phyloP scores from a whole-genome alignment of 768 basidiomycete species.

The Xanthoconium purpureum region DNA sequence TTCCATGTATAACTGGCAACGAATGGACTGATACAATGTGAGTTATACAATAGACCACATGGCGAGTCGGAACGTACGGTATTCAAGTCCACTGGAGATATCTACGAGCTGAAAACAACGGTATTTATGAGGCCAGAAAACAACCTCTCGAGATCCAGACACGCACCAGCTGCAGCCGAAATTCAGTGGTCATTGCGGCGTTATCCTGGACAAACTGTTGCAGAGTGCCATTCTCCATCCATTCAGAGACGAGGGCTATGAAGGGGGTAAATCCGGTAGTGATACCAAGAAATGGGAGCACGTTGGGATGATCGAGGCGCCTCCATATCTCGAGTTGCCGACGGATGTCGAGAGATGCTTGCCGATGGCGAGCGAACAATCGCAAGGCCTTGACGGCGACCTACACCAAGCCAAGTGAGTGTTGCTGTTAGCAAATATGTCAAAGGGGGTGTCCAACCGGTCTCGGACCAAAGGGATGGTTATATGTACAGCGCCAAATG shows the following conservation, averaged over 20 bases:
- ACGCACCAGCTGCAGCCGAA: conserved; percentile 10
- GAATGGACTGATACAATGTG: conserved; percentile 8
- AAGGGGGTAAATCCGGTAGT: conserved; percentile 9
- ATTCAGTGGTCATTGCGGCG: background rate
- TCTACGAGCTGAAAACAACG: conserved; percentile 8
- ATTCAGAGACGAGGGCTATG: conserved; percentile 10
- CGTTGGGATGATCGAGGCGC: conserved; percentile 15
- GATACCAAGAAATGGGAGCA: conserved; percentile 17
- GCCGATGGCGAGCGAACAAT: background rate
- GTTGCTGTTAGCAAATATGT: background rate
- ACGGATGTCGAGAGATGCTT: conserved; percentile 2
- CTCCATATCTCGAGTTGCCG: conserved; percentile 16
- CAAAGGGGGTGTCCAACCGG: background rate
- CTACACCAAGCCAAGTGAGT: background rate
- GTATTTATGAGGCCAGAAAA: background rate
- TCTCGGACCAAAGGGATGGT: background rate
- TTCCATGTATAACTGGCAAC: conserved; percentile 13
- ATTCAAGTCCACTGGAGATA: conserved; percentile 16
- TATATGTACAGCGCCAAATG: conserved; percentile 6
- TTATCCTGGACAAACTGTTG: conserved; percentile 1
- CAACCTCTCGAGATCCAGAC: background rate
- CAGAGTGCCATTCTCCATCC: conserved; percentile 12
- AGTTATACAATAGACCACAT: background rate
- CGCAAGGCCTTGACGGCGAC: conserved; percentile 13
- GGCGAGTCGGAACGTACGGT: conserved; percentile 1